A percentile compares a stretch with the other conserved stretches of the same genome.
Evolutionary conservation across 2,329 filamentous ascomycete species (phyloP).

Genomic region (Trichoderma koningiopsis): DNA sequence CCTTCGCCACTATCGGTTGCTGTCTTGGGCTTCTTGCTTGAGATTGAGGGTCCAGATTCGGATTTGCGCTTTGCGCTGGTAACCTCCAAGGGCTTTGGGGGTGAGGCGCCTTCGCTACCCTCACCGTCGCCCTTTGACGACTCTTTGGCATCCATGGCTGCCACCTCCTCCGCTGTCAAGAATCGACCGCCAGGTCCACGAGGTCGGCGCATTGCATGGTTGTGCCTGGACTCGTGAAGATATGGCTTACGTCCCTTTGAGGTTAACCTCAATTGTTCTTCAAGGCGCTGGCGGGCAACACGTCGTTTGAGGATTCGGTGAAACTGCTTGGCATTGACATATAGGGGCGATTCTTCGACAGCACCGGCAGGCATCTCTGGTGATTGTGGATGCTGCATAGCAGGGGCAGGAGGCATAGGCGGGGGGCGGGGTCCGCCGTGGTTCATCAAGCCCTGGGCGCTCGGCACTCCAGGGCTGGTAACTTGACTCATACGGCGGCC

Average conservation of each 20-base stretch:
- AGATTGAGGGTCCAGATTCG: conserved; percentile 49
- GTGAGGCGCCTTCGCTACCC: conserved; percentile 38
- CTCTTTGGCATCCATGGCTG: conserved; percentile 73
- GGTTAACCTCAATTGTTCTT: conserved; percentile 87
- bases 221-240: conserved; percentile 94
- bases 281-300: conserved; percentile 88
- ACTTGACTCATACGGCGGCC: conserved; percentile 75
- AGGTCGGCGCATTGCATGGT: conserved; percentile 95
- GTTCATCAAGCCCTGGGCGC: conserved; percentile 74
- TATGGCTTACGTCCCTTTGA: conserved; percentile 97
- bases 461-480: conserved; percentile 72
- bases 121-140: conserved; percentile 48
- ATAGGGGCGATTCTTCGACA: conserved; percentile 89
- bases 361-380: conserved; percentile 74
- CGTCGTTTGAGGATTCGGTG: conserved; percentile 94
- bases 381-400: conserved; percentile 70
- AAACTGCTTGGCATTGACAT: conserved; percentile 98
- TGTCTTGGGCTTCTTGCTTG: conserved; percentile 61
- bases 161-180: conserved; percentile 93
- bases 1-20: conserved; percentile 45
- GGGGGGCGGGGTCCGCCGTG: conserved; percentile 60
- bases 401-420: conserved; percentile 63
- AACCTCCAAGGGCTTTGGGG: conserved; percentile 33
- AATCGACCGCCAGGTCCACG: conserved; percentile 93
- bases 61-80: conserved; percentile 64